phyloP scores from a whole-genome alignment of 1,284 basidiomycete genomes.

The Stereum hirsutum region DNA sequence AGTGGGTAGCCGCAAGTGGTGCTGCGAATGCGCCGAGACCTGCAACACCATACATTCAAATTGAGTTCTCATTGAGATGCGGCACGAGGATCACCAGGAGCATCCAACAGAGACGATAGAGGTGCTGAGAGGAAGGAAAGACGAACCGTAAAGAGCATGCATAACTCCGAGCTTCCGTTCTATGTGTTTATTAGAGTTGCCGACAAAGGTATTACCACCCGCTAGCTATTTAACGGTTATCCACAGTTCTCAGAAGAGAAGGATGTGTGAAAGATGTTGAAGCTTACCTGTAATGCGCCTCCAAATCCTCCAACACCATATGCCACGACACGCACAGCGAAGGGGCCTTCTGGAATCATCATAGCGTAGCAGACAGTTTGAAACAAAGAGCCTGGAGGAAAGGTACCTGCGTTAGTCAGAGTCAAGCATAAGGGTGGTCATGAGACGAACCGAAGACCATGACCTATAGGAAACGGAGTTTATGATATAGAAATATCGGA shows the following conservation, averaged over 20 bases:
- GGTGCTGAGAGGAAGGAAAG: not conserved
- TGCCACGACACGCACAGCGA: constrained; percentile 53
- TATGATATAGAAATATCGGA: not conserved
- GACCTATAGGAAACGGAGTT: constrained; percentile 18
- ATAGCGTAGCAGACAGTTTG: constrained; percentile 37
- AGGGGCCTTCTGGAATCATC: constrained; percentile 49
- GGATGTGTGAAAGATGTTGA: no score
- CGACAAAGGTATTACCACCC: constrained; percentile 40
- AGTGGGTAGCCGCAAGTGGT: constrained; percentile 56
- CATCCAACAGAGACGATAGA: not conserved
- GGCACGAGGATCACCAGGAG: not conserved
- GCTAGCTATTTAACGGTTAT: constrained; percentile 48
- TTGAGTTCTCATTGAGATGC: no score
- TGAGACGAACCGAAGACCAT: constrained; percentile 23
- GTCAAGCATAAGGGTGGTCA: not conserved
- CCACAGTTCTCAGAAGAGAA: constrained; percentile 18
- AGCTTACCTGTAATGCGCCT: constrained; percentile 37
- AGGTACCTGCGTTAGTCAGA: no score
- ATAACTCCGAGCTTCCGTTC: constrained; percentile 52
- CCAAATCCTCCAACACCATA: constrained; percentile 57
- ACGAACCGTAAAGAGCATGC: constrained; percentile 34
- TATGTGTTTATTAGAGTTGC: constrained; percentile 28
- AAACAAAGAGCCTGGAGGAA: constrained; percentile 30
- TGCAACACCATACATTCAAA: constrained; percentile 14
- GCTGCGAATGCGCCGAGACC: constrained; percentile 50